Conservation (phyloP, 1,284 basidiomycete genomes). For the Athelia sp. region DNA sequence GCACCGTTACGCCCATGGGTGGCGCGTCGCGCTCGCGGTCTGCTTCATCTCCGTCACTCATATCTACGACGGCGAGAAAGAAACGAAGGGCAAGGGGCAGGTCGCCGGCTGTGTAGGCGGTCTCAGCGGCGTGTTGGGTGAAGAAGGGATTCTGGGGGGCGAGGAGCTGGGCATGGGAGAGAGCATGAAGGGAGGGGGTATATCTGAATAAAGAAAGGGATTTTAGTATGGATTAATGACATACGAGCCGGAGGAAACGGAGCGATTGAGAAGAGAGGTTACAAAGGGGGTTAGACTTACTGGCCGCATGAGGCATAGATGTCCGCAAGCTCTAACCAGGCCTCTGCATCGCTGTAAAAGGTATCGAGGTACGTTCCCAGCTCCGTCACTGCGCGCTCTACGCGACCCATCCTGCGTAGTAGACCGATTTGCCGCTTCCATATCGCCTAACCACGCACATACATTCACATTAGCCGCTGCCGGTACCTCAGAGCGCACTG, state of each 20-base stretch:
- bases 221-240: too few species aligned
- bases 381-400: conserved; percentile 67
- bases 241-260: too few species aligned
- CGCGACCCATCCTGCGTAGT: conserved; percentile 51
- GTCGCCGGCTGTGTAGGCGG: conserved; percentile 76
- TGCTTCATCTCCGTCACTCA: conserved; percentile 61
- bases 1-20: conserved; percentile 52
- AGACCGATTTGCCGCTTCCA: conserved; percentile 86
- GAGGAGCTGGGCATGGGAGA: conserved; percentile 80
- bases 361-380: conserved; percentile 84
- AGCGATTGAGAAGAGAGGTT: conserved; percentile 2
- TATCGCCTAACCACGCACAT: conserved; percentile 51
- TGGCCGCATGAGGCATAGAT: conserved; percentile 78
- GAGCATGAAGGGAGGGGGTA: conserved; percentile 61
- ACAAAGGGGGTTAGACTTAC: conserved; percentile 56
- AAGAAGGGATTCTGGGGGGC: conserved; percentile 85
- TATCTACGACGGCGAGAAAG: conserved; percentile 80
- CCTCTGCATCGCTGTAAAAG: conserved; percentile 90
- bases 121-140: conserved; percentile 81
- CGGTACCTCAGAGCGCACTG: not conserved
- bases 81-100: conserved; percentile 77
- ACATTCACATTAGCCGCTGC: not conserved
- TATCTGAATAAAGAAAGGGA: too few species aligned
- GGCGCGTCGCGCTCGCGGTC: conserved; percentile 37
- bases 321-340: conserved; percentile 91